Conservation (phyloP, 352 stramenopile genomes). For the Lagenidium sp. region DNA sequence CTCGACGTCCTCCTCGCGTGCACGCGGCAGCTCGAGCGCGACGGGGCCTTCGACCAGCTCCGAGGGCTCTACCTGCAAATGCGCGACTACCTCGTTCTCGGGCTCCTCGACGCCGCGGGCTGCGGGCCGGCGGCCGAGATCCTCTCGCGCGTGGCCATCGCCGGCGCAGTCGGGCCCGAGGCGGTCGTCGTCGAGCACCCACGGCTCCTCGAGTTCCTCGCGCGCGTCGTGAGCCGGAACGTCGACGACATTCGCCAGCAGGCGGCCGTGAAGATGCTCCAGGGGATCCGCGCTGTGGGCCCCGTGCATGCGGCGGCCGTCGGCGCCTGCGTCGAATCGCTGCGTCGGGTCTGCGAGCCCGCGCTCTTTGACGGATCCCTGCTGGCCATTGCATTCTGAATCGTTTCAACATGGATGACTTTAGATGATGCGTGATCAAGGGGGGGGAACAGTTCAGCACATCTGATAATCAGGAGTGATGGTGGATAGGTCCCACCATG, state of each 20-base stretch:
- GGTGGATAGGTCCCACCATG: too few species aligned
- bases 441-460: background rate
- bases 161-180: background rate
- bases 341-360: conserved; percentile 24
- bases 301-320: conserved; percentile 16
- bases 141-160: conserved; percentile 8
- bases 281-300: conserved; percentile 21
- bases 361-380: conserved; percentile 37
- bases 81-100: conserved; percentile 31
- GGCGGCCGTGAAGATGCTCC: conserved; percentile 39
- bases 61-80: conserved; percentile 52
- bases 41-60: conserved; percentile 6
- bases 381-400: conserved; percentile 45
- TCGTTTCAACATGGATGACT: too few species aligned
- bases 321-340: conserved; percentile 18
- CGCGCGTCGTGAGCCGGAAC: conserved; percentile 34
- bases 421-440: background rate
- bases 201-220: conserved; percentile 26
- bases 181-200: conserved; percentile 27
- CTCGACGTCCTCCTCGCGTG: conserved; percentile 45
- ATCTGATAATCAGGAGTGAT: too few species aligned
- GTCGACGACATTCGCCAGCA: conserved; percentile 57
- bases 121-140: conserved; percentile 28
- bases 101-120: conserved; percentile 23
- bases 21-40: conserved; percentile 31